These are phyloP conservation scores for Annulohypoxylon maeteangense DNA, from an alignment of 495 filamentous ascomycete species.

Conservation along the genomic window DNA sequence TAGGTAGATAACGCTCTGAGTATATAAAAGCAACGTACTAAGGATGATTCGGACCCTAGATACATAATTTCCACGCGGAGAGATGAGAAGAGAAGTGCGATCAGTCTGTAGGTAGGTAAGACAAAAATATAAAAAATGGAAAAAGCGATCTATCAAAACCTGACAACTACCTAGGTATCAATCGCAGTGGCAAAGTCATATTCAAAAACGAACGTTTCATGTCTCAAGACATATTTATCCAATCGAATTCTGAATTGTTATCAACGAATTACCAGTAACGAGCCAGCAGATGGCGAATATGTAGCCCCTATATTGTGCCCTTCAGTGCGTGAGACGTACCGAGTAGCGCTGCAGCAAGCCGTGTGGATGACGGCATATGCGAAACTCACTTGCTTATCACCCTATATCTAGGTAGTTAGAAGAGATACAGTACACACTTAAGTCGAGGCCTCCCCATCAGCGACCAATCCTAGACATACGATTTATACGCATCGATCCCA, in stretches of 20 bases:
- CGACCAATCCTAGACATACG: no score
- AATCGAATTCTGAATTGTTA: background rate
- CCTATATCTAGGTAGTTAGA: slow-evolving; percentile 10
- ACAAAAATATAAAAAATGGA: background rate
- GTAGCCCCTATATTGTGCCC: background rate
- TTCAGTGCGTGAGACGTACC: no score
- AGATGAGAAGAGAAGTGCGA: slow-evolving; percentile 17
- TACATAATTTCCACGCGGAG: slow-evolving; percentile 14
- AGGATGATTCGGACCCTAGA: slow-evolving; percentile 13
- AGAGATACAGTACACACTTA: slow-evolving; percentile 26
- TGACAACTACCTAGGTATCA: background rate
- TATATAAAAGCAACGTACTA: background rate
- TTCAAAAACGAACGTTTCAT: slow-evolving; percentile 10
- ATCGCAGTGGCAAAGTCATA: slow-evolving; percentile 14
- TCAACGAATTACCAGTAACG: background rate
- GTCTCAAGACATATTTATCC: slow-evolving; percentile 7
- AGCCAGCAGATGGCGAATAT: background rate
- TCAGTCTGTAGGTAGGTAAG: background rate
- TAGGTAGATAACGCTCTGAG: background rate
- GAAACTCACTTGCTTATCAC: background rate
- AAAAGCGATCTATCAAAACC: no score
- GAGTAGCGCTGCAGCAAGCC: background rate
- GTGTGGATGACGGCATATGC: background rate
- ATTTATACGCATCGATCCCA: no score
- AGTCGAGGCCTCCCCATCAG: slow-evolving; percentile 24